A percentile compares a stretch with the other conserved stretches of the same genome.
Evolutionary conservation across 805 yeast species (phyloP).

Genomic region (Hemisphaericaspora nanyangensis): DNA sequence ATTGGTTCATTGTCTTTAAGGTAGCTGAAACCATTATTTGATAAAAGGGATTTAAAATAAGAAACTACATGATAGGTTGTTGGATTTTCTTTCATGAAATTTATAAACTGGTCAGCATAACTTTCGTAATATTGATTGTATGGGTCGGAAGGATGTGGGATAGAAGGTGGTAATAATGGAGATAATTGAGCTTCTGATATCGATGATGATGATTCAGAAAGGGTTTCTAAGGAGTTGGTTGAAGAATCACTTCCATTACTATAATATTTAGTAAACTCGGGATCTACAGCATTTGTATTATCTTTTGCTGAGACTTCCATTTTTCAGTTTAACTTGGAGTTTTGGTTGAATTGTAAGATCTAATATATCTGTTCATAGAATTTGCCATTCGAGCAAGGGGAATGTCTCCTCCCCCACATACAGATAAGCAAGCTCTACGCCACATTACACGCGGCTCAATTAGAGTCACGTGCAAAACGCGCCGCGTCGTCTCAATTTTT

Average conservation of each 20-base stretch:
- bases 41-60: slow-evolving; percentile 20
- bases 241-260: neutral
- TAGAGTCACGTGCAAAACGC: too few relatives aligned
- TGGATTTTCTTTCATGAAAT: slow-evolving; percentile 27
- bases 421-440: too few relatives aligned
- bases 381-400: too few relatives aligned
- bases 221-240: neutral
- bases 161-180: slow-evolving; percentile 1
- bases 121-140: slow-evolving; percentile 4
- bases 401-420: too few relatives aligned
- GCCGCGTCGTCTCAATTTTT: too few relatives aligned
- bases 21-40: slow-evolving; percentile 24
- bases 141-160: neutral
- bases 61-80: slow-evolving; percentile 36
- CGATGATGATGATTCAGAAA: neutral
- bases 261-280: too few relatives aligned
- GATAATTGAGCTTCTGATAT: neutral
- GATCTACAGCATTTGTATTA: too few relatives aligned
- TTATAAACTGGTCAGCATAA: slow-evolving; percentile 8
- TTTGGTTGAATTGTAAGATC: too few relatives aligned
- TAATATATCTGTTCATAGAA: too few relatives aligned
- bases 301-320: too few relatives aligned
- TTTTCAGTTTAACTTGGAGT: too few relatives aligned
- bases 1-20: slow-evolving; percentile 19
- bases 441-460: too few relatives aligned